These are phyloP conservation scores for Vachellia collinsii DNA, from an alignment of 306 rosid genomes.

Conservation along the genomic window DNA sequence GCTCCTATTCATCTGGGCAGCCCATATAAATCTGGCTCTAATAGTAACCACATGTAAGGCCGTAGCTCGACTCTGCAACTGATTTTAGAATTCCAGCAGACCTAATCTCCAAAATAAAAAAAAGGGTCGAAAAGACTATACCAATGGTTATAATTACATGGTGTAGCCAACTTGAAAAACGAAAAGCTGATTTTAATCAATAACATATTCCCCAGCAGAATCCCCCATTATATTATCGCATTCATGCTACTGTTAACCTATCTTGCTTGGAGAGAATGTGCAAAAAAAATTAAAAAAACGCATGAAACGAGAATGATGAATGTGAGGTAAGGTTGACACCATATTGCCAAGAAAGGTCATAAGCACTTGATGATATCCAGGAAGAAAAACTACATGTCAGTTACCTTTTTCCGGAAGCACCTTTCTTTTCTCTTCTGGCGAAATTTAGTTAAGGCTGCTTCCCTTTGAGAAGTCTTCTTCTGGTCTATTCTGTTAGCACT, in stretches of 20 bases:
- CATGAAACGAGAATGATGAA: not conserved
- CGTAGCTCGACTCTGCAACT: conserved; percentile 3
- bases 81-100: not conserved
- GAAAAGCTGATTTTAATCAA: not conserved
- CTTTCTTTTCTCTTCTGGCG: conserved; percentile 80
- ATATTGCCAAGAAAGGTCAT: conserved; percentile 13
- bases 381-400: conserved; percentile 4
- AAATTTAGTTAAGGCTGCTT: conserved; percentile 78
- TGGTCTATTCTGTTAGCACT: conserved; percentile 59
- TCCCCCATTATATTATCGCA: not conserved
- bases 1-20: not conserved
- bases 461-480: conserved; percentile 65
- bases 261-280: not conserved
- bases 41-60: not conserved
- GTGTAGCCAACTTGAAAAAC: not conserved
- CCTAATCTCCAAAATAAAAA: not conserved
- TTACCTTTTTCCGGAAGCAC: conserved; percentile 80
- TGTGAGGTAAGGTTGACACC: not conserved
- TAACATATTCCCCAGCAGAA: not conserved
- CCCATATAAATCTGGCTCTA: not conserved
- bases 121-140: not conserved
- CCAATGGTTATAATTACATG: not conserved
- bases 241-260: not conserved
- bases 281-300: not conserved
- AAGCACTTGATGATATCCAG: not conserved